These are phyloP conservation scores for Leishmania tropica DNA, from an alignment of 208 protist species.

Conservation along the genomic window DNA sequence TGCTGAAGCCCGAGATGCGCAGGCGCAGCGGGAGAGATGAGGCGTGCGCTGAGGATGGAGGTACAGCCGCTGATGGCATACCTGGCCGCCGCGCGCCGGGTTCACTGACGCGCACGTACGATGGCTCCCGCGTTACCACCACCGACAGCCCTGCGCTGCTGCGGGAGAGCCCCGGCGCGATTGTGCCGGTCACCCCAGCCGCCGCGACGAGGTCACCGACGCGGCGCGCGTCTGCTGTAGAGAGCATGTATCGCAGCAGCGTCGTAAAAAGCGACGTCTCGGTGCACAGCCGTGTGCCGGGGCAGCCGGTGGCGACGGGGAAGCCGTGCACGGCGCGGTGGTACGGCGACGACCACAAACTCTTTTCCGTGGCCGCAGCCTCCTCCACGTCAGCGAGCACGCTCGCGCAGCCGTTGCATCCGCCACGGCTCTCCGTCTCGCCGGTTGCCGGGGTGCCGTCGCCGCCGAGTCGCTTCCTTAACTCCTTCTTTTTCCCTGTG, in stretches of 20 bases:
- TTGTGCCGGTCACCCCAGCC: background rate
- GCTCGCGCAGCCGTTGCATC: background rate
- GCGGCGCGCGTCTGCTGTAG: background rate
- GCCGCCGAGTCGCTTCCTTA: background rate
- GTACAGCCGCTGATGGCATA: background rate
- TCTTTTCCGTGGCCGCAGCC: background rate
- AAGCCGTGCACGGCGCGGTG: background rate
- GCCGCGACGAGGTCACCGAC: background rate
- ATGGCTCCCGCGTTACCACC: constrained; percentile 3
- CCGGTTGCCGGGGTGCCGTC: background rate
- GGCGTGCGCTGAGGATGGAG: background rate
- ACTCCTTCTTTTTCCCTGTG: background rate
- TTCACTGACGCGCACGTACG: constrained; percentile 30
- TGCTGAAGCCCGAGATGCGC: constrained; percentile 19
- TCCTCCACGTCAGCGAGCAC: background rate
- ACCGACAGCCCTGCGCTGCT: constrained; percentile 4
- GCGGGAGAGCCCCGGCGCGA: background rate
- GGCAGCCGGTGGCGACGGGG: background rate
- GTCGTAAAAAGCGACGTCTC: constrained; percentile 9
- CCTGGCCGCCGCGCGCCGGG: background rate
- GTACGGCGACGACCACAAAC: background rate
- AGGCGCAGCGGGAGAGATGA: background rate
- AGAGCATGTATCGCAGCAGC: constrained; percentile 5
- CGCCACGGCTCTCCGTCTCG: background rate
- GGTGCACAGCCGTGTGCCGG: constrained; percentile 5